Conservation (phyloP, 169 alveolate genomes). For the Hepatocystis sp. region DNA sequence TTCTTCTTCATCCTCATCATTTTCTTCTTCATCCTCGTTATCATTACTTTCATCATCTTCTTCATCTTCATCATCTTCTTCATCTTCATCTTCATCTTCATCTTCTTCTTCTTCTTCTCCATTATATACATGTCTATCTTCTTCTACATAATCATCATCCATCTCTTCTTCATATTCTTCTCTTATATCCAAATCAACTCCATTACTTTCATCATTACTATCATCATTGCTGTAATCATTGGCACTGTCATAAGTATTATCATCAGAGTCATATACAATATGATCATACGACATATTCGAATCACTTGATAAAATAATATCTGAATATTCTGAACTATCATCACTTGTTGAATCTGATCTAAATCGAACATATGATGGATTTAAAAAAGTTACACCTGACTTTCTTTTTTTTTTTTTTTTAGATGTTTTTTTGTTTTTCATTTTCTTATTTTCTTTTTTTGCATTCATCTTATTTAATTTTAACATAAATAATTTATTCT, state of each 20-base stretch:
- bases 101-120: constrained; percentile 41
- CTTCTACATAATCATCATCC: constrained; percentile 71
- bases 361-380: constrained; percentile 74
- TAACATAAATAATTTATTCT: constrained; percentile 53
- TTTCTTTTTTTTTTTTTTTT: constrained; percentile 58
- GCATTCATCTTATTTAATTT: constrained; percentile 56
- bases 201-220: constrained; percentile 9
- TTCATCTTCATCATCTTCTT: constrained; percentile 13
- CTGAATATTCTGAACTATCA: constrained; percentile 32
- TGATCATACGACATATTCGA: constrained; percentile 64
- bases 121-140: constrained; percentile 49
- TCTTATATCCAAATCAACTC: constrained; percentile 52
- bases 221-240: too few species aligned
- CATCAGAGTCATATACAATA: constrained; percentile 46
- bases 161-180: constrained; percentile 72
- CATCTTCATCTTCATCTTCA: constrained; percentile 25
- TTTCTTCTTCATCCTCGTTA: constrained; percentile 19
- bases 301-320: constrained; percentile 42
- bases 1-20: constrained; percentile 16
- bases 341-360: constrained; percentile 66
- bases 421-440: constrained; percentile 39
- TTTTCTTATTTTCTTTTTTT: constrained; percentile 44
- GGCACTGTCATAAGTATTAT: constrained; percentile 2
- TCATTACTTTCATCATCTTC: constrained; percentile 8
- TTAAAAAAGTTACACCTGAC: constrained; percentile 35